Evolutionary conservation across 257 asterid genomes (phyloP).

Genomic region (Fraxinus pennsylvanica): DNA sequence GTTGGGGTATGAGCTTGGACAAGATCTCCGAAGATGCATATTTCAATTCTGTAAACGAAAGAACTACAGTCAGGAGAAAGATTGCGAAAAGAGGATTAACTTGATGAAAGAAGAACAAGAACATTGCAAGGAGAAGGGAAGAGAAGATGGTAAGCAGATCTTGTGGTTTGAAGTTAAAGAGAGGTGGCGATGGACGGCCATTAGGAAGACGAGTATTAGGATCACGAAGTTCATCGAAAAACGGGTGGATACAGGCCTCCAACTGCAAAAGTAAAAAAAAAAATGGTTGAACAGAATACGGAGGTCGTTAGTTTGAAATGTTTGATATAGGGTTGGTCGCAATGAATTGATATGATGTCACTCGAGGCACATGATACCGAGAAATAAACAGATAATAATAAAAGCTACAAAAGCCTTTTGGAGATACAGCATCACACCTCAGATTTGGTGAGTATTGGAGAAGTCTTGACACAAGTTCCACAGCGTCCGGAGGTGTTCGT

Average conservation of each 20-base stretch:
- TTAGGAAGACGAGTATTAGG: conserved; percentile 65
- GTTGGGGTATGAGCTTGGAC: conserved; percentile 67
- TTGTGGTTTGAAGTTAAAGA: conserved; percentile 73
- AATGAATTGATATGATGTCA: neutral
- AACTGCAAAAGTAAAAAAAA: conserved; percentile 36
- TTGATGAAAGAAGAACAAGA: neutral
- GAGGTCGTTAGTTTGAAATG: neutral
- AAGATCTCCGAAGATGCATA: conserved; percentile 65
- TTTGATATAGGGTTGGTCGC: too few relatives aligned
- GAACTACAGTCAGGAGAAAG: neutral
- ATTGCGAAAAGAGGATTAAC: neutral
- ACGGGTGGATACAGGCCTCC: conserved; percentile 74
- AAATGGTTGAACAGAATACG: conserved; percentile 7
- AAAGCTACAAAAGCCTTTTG: conserved; percentile 1
- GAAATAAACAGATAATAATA: neutral
- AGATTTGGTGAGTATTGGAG: conserved; percentile 87
- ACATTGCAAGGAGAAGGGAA: neutral
- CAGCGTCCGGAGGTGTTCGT: conserved; percentile 84
- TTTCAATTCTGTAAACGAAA: conserved; percentile 57
- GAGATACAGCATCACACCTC: conserved; percentile 68
- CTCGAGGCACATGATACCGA: neutral
- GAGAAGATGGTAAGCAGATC: conserved; percentile 32
- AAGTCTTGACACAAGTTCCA: conserved; percentile 85
- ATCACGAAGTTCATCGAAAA: conserved; percentile 71
- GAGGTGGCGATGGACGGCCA: conserved; percentile 71